Percentiles rank a stretch among this genome's conserved stretches.
Conservation (phyloP, 23 red algal genomes). For the Gracilaria vermiculophylla region DNA sequence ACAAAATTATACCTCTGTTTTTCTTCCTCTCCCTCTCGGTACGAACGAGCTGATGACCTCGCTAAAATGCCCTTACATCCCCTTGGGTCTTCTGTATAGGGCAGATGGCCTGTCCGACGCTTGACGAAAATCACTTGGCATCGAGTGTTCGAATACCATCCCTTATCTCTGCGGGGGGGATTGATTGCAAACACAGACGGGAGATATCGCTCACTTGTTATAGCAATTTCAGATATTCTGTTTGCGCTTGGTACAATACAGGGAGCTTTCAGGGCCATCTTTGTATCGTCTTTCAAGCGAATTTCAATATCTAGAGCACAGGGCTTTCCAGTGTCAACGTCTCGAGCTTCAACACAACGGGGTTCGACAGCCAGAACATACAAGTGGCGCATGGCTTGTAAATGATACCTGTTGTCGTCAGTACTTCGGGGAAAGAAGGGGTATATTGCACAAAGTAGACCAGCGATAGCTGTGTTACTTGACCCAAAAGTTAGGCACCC, state of each 20-base stretch:
- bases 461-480: slow-evolving; percentile 64
- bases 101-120: slow-evolving; percentile 83
- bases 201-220: slow-evolving; percentile 81
- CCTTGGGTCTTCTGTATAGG: slow-evolving; percentile 72
- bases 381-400: slow-evolving; percentile 94
- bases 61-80: slow-evolving; percentile 81
- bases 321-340: slow-evolving; percentile 78
- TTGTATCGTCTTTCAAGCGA: slow-evolving; percentile 3
- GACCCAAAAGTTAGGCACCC: slow-evolving; percentile 79
- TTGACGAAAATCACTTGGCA: slow-evolving; percentile 78
- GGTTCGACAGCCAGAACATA: slow-evolving; percentile 90
- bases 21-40: neutral
- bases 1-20: slow-evolving; percentile 33
- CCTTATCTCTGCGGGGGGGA: neutral
- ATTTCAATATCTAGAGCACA: slow-evolving; percentile 82
- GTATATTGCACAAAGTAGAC: slow-evolving; percentile 79
- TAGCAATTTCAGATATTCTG: slow-evolving; percentile 30
- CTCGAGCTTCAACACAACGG: slow-evolving; percentile 77
- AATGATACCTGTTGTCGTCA: slow-evolving; percentile 91
- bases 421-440: slow-evolving; percentile 74
- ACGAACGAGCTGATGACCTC: slow-evolving; percentile 28
- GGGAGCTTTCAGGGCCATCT: slow-evolving; percentile 54
- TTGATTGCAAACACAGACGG: slow-evolving; percentile 27
- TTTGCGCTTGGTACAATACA: slow-evolving; percentile 77
- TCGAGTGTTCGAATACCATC: slow-evolving; percentile 43